Evolutionary conservation across 345 rosid genomes (phyloP).

Genomic region (Camelina laxa): DNA sequence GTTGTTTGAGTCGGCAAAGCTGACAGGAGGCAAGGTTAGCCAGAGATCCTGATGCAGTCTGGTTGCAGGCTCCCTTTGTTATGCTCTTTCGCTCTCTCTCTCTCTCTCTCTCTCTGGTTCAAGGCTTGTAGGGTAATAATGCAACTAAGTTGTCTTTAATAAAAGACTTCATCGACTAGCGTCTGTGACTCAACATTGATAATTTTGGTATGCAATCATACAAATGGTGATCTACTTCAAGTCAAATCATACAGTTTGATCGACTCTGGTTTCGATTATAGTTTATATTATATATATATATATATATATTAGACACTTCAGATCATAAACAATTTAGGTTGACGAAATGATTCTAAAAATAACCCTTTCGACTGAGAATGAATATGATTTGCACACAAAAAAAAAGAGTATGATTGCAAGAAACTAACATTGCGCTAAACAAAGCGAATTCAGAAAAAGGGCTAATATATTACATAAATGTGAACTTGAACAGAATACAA

Average conservation of each 20-base stretch:
- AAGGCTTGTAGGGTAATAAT: slow-evolving; percentile 30
- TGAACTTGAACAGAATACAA: slow-evolving; percentile 9
- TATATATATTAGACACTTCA: not conserved
- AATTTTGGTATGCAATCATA: slow-evolving; percentile 25
- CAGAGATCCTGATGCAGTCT: slow-evolving; percentile 45
- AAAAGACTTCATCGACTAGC: slow-evolving; percentile 21
- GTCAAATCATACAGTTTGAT: not conserved
- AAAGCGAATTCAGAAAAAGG: not conserved
- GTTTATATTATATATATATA: no score
- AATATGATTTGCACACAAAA: no score
- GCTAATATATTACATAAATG: slow-evolving; percentile 17
- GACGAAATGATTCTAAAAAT: not conserved
- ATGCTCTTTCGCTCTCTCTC: not conserved
- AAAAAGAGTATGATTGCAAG: not conserved
- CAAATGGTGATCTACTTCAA: slow-evolving; percentile 22
- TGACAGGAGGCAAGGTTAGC: slow-evolving; percentile 80
- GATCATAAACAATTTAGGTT: not conserved
- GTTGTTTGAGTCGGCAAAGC: slow-evolving; percentile 76
- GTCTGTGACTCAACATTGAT: slow-evolving; percentile 10
- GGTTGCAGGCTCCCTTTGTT: slow-evolving; percentile 9
- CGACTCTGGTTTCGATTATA: slow-evolving; percentile 1
- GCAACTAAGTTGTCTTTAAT: slow-evolving; percentile 15
- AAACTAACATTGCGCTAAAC: slow-evolving; percentile 2
- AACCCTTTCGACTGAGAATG: not conserved
- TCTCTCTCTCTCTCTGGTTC: slow-evolving; percentile 28